Base-by-base conservation (phyloP, 2,329 filamentous ascomycete genomes). In the Thelonectria blattea region DNA sequence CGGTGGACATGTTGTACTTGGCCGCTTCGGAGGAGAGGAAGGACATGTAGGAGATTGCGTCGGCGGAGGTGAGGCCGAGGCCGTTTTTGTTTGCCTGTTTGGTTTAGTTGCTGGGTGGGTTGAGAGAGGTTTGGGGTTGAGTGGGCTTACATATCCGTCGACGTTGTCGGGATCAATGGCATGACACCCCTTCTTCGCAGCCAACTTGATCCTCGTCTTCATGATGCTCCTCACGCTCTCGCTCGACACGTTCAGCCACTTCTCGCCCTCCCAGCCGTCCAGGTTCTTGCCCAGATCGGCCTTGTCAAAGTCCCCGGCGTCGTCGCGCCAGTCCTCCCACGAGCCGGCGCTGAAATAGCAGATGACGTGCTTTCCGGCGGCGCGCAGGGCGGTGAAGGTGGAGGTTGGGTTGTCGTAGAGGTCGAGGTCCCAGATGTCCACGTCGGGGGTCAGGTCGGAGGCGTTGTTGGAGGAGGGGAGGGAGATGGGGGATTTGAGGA, bases 321-420 rank as follows among this genome's bases (percentile, higher is more conserved):
- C 90, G 1, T 80, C 74, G 3, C 89, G 81, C 77, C 82, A 85
- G 52, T 85, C 72, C 74, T 92, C 90, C 67, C 83, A 91, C 8
- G 85, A 88, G 1, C 90, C 90, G 0, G 88, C 88, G 52, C 86
- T 89, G 77, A 92, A 92, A 75, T 92, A 92, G 78, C 90, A 92
- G 60, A 92, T 88, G 55, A 91, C 84, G 62, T 84, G 86, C 69
- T 84, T 84, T 9, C 81, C 83, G 6, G 76, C 73, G 52, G 83
- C 85, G 58, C 82, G 78, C 72, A 88, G 86, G 12, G 87, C 77
- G 61, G 86, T 80, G 59, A 90, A 71, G 2, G 73, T 73, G 14
- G 64, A 52, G 2, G 58, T 63, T 24, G 69, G 53, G 66, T 78
- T 87, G 71, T 89, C 87, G 72, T 83, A 89, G 46, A 89, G 74